Conservation (phyloP, 129 eudicot genomes). For the Flaveria ramosissima region DNA sequence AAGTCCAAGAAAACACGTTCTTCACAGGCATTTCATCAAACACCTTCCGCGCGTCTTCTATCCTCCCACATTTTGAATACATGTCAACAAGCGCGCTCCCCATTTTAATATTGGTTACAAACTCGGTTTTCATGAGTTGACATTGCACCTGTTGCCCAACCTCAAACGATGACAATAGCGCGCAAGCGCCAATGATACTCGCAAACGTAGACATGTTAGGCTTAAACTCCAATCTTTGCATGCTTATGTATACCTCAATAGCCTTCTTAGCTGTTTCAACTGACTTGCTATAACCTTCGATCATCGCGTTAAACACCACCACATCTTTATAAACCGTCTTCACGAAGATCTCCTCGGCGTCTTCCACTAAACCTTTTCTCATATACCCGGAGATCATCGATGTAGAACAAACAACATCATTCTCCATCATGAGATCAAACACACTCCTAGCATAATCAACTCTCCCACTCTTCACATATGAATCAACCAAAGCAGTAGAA, state of each 20-base stretch:
- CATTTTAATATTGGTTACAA: constrained; percentile 59
- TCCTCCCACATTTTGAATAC: constrained; percentile 83
- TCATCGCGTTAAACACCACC: constrained; percentile 95
- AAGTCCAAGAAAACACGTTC: constrained; percentile 89
- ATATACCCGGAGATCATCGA: constrained; percentile 82
- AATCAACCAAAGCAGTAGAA: constrained; percentile 67
- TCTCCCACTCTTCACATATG: constrained; percentile 70
- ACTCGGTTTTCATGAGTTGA: constrained; percentile 60
- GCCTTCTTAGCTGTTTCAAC: constrained; percentile 71
- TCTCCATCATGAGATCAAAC: constrained; percentile 75
- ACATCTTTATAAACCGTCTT: constrained; percentile 69
- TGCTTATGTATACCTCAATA: constrained; percentile 57
- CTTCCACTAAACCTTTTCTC: constrained; percentile 56
- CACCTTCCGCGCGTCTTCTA: constrained; percentile 67
- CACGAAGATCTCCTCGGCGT: constrained; percentile 71
- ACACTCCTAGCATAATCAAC: constrained; percentile 74
- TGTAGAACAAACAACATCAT: constrained; percentile 74
- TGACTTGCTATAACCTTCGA: constrained; percentile 90
- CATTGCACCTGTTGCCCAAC: constrained; percentile 83
- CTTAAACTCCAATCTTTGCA: constrained; percentile 63
- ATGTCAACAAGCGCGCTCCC: constrained; percentile 89
- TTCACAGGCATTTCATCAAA: constrained; percentile 67
- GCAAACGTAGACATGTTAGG: constrained; percentile 87
- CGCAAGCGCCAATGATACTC: constrained; percentile 86
- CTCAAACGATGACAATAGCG: constrained; percentile 55